Evolutionary conservation across 805 yeast species (phyloP).

Genomic region (Barnettozyma californica): DNA sequence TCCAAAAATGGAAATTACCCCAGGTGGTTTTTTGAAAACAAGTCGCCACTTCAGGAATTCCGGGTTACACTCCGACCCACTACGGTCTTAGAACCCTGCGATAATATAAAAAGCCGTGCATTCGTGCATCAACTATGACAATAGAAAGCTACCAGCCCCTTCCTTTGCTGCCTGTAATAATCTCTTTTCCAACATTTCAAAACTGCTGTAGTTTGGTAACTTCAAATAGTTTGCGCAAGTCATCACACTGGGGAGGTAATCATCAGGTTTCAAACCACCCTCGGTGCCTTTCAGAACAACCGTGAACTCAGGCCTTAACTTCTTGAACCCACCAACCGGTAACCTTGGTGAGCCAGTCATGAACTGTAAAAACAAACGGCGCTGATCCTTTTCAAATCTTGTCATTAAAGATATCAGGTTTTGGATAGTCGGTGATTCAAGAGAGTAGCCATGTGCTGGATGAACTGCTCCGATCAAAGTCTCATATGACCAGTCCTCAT

Average conservation of each 20-base stretch:
- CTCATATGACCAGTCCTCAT: constrained; percentile 80
- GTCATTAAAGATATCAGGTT: constrained; percentile 58
- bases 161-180: constrained; percentile 72
- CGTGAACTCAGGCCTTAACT: constrained; percentile 75
- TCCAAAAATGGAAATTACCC: neutral
- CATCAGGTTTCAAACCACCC: constrained; percentile 60
- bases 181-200: constrained; percentile 51
- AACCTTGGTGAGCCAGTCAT: constrained; percentile 89
- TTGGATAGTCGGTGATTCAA: constrained; percentile 59
- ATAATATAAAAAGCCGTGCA: neutral
- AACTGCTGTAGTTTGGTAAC: constrained; percentile 72
- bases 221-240: constrained; percentile 95
- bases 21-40: too few species aligned
- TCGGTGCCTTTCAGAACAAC: constrained; percentile 85
- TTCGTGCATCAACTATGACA: constrained; percentile 38
- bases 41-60: neutral
- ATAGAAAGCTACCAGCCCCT: constrained; percentile 82
- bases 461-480: constrained; percentile 56
- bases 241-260: constrained; percentile 93
- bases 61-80: neutral
- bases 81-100: neutral
- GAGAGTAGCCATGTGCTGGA: constrained; percentile 88
- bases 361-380: constrained; percentile 75
- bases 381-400: constrained; percentile 46
- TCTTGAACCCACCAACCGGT: constrained; percentile 91